Base-by-base conservation (phyloP, 2,329 filamentous ascomycete species). In the Pyrenophora graminea region DNA sequence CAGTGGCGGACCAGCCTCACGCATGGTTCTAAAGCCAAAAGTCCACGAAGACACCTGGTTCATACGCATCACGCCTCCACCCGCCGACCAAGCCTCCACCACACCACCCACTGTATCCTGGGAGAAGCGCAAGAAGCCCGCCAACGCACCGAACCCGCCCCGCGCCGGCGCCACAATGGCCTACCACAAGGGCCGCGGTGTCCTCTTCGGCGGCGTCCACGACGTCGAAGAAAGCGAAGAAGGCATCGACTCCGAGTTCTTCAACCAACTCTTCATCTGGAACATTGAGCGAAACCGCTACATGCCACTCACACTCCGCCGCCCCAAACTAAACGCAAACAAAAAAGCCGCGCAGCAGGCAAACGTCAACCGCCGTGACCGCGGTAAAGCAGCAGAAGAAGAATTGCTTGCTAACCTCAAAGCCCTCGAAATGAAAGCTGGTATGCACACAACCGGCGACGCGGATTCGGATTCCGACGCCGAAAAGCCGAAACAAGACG, bases 21-120 rank as follows among this genome's bases (percentile, higher is more conserved):
- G 85, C 56, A 91, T 90, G 68, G 82, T 90, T 2, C 77, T 96
- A 54, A 89, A 92, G 66, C 92, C 94, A 9, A 84, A 96, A 74
- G 84, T 97, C 12, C 92, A 99, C 71, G 90, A 96, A 69, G 94
- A 99, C 72, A 95, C 91, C 55, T 99, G 93, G 86, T 94, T 91
- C 70, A 79, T 99, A 31, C 85, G 91, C 10, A 87, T 97, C 69
- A 85, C 83, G 0, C 88, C 85, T 15, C 90, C 92, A 0, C 71
- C 82, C 0, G 66, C 85, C 0, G 90, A 93, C 47, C 84, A 87
- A 0, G 78, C 84, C 0, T 72, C 85, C 1, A 85, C 83, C 39
- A 79, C 87, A 0, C 81, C 84, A 1, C 92, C 91, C 0, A 82
- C 80, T 1, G 84, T 97, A 12, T 84, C 91, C 36, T 99, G 94